Evolutionary conservation across 352 stramenopile species (phyloP), one percentile per base, ranked within the genome.

Genomic region (Bremia lactucae): DNA sequence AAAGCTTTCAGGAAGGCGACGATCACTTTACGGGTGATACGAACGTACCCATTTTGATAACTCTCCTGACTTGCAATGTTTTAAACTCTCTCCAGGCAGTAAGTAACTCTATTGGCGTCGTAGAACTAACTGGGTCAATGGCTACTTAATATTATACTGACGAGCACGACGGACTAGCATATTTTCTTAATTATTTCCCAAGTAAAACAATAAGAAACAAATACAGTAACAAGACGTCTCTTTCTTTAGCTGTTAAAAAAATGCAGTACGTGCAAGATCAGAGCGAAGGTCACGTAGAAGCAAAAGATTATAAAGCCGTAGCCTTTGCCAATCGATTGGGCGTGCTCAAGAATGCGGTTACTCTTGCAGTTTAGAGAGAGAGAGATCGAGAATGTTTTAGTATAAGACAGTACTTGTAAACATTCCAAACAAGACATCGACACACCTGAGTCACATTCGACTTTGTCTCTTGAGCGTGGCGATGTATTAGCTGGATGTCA

Each of bases 11-110:
- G 89, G 41, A 94, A 95, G 49, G 39, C 75, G 8, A 93, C 87
- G 0, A 49, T 85, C 25, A 96, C 83, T 10, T 96, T 87, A 3
- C 72, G 76, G 10, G 85, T 80, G 2, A 87, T 96, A 41, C 67
- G 71, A 1, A 81, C 64, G 7, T 97, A 97, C 47, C 87, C 87
- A 15, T 97, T 97, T 43, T 96, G 87, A n/a, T n/a, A n/a, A n/a
- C n/a, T n/a, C n/a, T n/a, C n/a, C n/a, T n/a, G n/a, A n/a, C n/a
- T n/a, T n/a, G n/a, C n/a, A n/a, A n/a, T n/a, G n/a, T n/a, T n/a
- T n/a, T n/a, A n/a, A n/a, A n/a, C n/a, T n/a, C n/a, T n/a, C n/a
- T n/a, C n/a, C n/a, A n/a, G n/a, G n/a, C n/a, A n/a, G n/a, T n/a
- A n/a, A n/a, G n/a, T n/a, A n/a, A n/a, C n/a, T n/a, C n/a, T n/a